phyloP scores from a whole-genome alignment of 768 basidiomycete genomes.

The Pleurotus citrinopileatus region DNA sequence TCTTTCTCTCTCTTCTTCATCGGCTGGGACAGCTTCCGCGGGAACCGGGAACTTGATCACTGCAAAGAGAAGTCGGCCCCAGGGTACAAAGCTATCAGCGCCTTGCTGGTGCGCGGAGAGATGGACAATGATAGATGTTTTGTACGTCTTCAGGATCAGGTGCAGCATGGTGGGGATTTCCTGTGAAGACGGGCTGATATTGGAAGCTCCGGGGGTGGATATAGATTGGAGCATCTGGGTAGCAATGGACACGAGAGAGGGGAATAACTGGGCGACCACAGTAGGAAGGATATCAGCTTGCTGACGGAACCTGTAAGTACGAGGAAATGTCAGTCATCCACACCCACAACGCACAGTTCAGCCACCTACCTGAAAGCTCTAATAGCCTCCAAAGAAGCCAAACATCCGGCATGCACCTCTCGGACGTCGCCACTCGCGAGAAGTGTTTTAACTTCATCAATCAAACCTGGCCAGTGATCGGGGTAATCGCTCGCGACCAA shows the following conservation, averaged over 20 bases:
- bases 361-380: slow-evolving; percentile 66
- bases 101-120: slow-evolving; percentile 74
- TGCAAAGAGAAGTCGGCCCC: slow-evolving; percentile 81
- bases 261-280: slow-evolving; percentile 66
- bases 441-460: slow-evolving; percentile 65
- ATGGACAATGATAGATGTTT: slow-evolving; percentile 72
- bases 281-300: slow-evolving; percentile 54
- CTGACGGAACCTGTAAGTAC: slow-evolving; percentile 61
- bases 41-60: slow-evolving; percentile 75
- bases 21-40: slow-evolving; percentile 59
- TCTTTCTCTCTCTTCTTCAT: slow-evolving; percentile 73
- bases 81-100: slow-evolving; percentile 74
- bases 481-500: slow-evolving; percentile 80
- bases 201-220: slow-evolving; percentile 52
- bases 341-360: not conserved
- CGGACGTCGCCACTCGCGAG: slow-evolving; percentile 61
- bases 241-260: slow-evolving; percentile 73
- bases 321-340: not conserved
- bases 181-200: slow-evolving; percentile 30
- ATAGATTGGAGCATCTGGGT: slow-evolving; percentile 48
- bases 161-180: slow-evolving; percentile 85
- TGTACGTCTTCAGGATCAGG: slow-evolving; percentile 85
- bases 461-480: slow-evolving; percentile 64
- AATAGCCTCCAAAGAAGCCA: slow-evolving; percentile 75
- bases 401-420: slow-evolving; percentile 79